Percentiles rank a stretch among this genome's conserved stretches.
phyloP scores from a whole-genome alignment of 768 basidiomycete genomes.

The Panaeolus cyanescens region DNA sequence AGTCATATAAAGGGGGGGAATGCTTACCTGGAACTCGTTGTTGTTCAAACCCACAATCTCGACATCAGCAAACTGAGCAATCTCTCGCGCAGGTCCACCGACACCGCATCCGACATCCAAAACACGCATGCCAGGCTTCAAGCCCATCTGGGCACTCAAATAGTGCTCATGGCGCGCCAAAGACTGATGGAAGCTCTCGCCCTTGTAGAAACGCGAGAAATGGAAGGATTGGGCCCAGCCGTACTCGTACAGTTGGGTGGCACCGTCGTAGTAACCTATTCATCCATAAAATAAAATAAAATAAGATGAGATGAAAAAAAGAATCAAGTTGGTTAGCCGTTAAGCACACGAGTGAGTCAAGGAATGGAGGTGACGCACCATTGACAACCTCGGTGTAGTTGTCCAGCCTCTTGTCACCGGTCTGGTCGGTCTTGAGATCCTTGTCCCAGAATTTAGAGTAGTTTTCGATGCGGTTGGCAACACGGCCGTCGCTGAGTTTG shows the following conservation, averaged over 20 bases:
- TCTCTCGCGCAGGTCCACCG: slow-evolving; percentile 95
- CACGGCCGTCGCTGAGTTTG: slow-evolving; percentile 52
- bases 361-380: slow-evolving; percentile 47
- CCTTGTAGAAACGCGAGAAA: slow-evolving; percentile 96
- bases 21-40: slow-evolving; percentile 82
- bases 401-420: slow-evolving; percentile 67
- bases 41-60: slow-evolving; percentile 90
- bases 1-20: background rate
- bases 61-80: slow-evolving; percentile 87
- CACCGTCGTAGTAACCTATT: slow-evolving; percentile 94
- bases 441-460: slow-evolving; percentile 95
- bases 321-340: too few species aligned
- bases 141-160: slow-evolving; percentile 82
- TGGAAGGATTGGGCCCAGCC: slow-evolving; percentile 94
- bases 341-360: background rate
- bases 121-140: slow-evolving; percentile 91
- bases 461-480: slow-evolving; percentile 69
- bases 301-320: too few species aligned
- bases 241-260: slow-evolving; percentile 93
- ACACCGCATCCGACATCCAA: slow-evolving; percentile 99
- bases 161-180: slow-evolving; percentile 97
- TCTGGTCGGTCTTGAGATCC: slow-evolving; percentile 69
- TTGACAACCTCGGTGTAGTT: slow-evolving; percentile 95
- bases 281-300: background rate
- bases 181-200: slow-evolving; percentile 73